Evolutionary conservation across 2,329 filamentous ascomycete species (phyloP), one percentile per base, ranked within the genome.

Genomic region (Juglanconis oblonga): DNA sequence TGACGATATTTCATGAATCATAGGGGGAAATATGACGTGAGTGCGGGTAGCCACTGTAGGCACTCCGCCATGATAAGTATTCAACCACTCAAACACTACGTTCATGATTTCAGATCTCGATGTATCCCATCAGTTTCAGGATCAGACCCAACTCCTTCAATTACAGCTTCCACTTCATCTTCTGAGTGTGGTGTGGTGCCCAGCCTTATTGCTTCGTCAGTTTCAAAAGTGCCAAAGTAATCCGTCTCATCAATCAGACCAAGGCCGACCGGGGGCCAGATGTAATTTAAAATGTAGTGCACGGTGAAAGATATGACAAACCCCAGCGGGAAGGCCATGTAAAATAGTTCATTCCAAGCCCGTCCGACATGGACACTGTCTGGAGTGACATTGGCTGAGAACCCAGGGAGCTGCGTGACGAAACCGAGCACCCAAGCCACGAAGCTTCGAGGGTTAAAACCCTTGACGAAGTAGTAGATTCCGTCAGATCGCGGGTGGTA

Each of bases 371-470:
- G 49, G 52, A 62, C 48, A 6, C 8, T 58, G 42, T 31, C 61
- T 4, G 55, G 38, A 4, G 60, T 52, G 36, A 52, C 57, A 29
- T 61, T 56, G n/a, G 51, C 47, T 3, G 57, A 57, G 36, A 64
- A 57, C n/a, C 62, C 62, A 10, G 49, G 52, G 17, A 64, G 45
- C 24, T 54, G 50, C 3, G 61, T 58, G 14, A 53, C 54, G 49
- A 64, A 58, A n/a, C 57, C 62, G 17, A 64, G 51, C 11, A 64
- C 55, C 57, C 60, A 64, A 35, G 57, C 62, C 11, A 55, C 52
- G 10, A 57, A 64, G n/a, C 57, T 49, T 14, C 62, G 57, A 4
- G 53, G 57, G 52, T 64, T 64, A 55, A 64, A 51, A 7, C 62
- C 62, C 32, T 47, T 48, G 31, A 31, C 49, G 55, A 60, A 64